These are phyloP conservation scores for Tetraselmis chui DNA, from an alignment of 139 green algal species.

Conservation along the genomic window DNA sequence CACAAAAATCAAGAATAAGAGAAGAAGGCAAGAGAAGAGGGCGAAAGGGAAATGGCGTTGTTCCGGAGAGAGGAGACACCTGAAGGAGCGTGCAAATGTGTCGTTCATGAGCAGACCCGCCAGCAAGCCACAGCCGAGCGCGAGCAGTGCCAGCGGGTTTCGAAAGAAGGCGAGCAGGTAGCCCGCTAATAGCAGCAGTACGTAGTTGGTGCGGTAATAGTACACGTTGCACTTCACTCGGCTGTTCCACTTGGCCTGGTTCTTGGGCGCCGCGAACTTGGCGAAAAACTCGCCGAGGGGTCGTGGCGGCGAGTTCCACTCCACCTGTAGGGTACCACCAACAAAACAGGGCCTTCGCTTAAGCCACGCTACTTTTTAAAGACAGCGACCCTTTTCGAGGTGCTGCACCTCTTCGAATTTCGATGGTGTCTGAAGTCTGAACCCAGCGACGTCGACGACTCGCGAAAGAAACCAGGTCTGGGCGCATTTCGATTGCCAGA, in stretches of 20 bases:
- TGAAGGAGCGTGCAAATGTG: constrained; percentile 11
- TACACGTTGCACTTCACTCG: constrained; percentile 29
- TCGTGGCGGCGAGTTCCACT: constrained; percentile 22
- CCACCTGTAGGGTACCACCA: constrained; percentile 9
- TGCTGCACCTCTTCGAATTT: no score
- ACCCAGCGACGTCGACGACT: no score
- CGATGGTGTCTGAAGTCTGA: no score
- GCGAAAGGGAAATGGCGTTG: no score
- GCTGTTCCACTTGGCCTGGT: constrained; percentile 5
- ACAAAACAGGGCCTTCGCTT: neutral
- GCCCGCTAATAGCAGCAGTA: constrained; percentile 4
- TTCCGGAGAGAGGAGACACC: neutral
- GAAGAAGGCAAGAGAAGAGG: no score
- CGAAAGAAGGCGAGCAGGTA: constrained; percentile 14
- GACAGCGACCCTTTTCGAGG: no score
- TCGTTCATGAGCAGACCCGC: constrained; percentile 17
- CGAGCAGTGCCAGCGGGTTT: constrained; percentile 17
- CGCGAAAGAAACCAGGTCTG: no score
- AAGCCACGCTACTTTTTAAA: neutral
- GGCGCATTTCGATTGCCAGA: no score
- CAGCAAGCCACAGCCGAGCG: neutral
- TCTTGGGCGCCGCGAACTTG: constrained; percentile 17
- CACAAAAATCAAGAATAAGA: no score
- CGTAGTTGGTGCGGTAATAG: constrained; percentile 32
- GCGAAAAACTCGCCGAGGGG: constrained; percentile 25